Percentiles rank a stretch among this genome's conserved stretches.
phyloP scores from a whole-genome alignment of 2,329 filamentous ascomycete species.

The Claviceps humidiphila region DNA sequence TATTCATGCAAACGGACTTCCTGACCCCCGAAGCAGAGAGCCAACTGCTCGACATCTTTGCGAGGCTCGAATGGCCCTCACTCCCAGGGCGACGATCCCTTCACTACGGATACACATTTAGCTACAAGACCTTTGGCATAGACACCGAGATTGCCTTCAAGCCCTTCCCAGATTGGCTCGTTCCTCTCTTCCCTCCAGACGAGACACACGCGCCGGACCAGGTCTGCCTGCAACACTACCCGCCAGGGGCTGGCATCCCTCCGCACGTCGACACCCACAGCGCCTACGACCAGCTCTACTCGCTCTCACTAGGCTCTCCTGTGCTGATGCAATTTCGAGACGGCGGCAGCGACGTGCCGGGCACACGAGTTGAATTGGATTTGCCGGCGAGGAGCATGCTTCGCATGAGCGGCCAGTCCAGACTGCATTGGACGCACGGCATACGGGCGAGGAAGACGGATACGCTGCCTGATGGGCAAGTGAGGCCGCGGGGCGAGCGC shows the following conservation, averaged over 20 bases:
- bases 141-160: conserved; percentile 30
- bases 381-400: conserved; percentile 35
- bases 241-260: conserved; percentile 45
- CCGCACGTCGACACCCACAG: conserved; percentile 46
- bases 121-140: conserved; percentile 44
- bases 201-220: conserved; percentile 37
- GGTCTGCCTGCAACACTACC: conserved; percentile 47
- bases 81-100: conserved; percentile 6
- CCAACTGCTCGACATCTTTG: conserved; percentile 21
- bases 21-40: conserved; percentile 31
- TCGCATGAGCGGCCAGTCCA: conserved; percentile 34
- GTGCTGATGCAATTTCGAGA: conserved; percentile 32
- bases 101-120: conserved; percentile 44
- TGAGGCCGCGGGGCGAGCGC: conserved; percentile 28
- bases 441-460: conserved; percentile 42
- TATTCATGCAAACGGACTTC: conserved; percentile 33
- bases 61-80: conserved; percentile 3
- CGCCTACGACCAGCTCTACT: conserved; percentile 30
- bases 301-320: conserved; percentile 28
- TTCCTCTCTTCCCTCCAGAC: conserved; percentile 30
- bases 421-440: conserved; percentile 42
- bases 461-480: conserved; percentile 28
- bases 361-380: conserved; percentile 28
- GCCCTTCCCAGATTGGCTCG: conserved; percentile 37
- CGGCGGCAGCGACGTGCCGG: conserved; percentile 14